phyloP scores from a whole-genome alignment of 768 basidiomycete species.

The Boletus pseudo-olivaceus region DNA sequence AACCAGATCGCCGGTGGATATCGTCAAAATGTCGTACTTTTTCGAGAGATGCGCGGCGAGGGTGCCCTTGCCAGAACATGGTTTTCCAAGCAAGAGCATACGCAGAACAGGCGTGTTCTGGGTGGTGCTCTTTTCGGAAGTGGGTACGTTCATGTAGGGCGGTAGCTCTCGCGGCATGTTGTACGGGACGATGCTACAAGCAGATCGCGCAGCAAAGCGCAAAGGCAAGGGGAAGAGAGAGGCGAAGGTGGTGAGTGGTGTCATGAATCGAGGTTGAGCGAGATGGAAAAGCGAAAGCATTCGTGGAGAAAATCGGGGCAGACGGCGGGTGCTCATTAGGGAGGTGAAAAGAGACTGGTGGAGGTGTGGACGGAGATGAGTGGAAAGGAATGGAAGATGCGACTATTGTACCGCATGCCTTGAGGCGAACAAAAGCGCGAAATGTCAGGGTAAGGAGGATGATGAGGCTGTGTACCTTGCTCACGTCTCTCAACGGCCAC shows the following conservation, averaged over 20 bases:
- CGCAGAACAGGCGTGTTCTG: constrained; percentile 32
- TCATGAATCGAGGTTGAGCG: background rate
- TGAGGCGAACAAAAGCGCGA: constrained; percentile 20
- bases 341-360: background rate
- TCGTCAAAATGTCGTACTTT: constrained; percentile 67
- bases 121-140: constrained; percentile 21
- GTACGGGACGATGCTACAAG: constrained; percentile 21
- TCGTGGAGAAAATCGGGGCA: background rate
- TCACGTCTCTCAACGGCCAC: background rate
- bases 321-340: background rate
- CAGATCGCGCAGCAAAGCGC: constrained; percentile 9
- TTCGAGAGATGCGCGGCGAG: constrained; percentile 65
- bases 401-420: constrained; percentile 20
- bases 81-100: constrained; percentile 55
- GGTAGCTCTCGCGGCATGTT: constrained; percentile 40
- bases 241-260: background rate
- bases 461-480: constrained; percentile 10
- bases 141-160: constrained; percentile 41
- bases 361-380: background rate
- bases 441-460: background rate
- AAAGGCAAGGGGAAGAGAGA: constrained; percentile 1
- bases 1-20: constrained; percentile 83
- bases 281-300: background rate
- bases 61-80: constrained; percentile 81
- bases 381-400: background rate